phyloP scores from a whole-genome alignment of 2,329 filamentous ascomycete species.

The Penicillium thymicola region DNA sequence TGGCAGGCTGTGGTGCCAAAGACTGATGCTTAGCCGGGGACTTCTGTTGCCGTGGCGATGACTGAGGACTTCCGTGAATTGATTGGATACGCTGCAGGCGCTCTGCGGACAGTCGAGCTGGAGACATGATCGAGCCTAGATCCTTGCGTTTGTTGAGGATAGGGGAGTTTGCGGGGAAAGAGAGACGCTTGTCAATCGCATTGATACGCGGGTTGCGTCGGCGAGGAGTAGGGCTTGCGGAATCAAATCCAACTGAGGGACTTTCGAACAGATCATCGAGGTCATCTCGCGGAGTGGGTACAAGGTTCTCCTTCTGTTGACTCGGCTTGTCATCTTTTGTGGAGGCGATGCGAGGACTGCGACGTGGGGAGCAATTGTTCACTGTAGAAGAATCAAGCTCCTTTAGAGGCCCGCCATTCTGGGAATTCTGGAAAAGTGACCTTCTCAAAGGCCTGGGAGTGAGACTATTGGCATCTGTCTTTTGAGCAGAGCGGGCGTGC shows the following conservation, averaged over 20 bases:
- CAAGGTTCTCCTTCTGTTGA: slow-evolving; percentile 56
- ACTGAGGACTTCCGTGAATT: slow-evolving; percentile 18
- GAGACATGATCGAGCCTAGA: slow-evolving; percentile 18
- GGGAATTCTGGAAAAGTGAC: slow-evolving; percentile 42
- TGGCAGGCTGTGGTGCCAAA: slow-evolving; percentile 16
- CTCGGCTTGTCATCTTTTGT: slow-evolving; percentile 38
- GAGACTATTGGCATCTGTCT: slow-evolving; percentile 49
- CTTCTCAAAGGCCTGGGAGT: slow-evolving; percentile 55
- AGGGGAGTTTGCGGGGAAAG: slow-evolving; percentile 38
- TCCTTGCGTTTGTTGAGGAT: slow-evolving; percentile 27
- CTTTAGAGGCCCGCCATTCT: slow-evolving; percentile 37
- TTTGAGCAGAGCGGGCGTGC: slow-evolving; percentile 40
- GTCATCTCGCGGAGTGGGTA: slow-evolving; percentile 48
- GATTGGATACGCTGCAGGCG: slow-evolving; percentile 35
- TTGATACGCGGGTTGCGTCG: slow-evolving; percentile 54
- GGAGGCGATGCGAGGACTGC: slow-evolving; percentile 38
- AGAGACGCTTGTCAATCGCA: slow-evolving; percentile 35
- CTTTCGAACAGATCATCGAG: slow-evolving; percentile 67
- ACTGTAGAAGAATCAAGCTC: slow-evolving; percentile 34
- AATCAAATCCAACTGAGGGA: slow-evolving; percentile 49
- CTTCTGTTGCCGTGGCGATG: slow-evolving; percentile 22
- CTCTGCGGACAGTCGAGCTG: slow-evolving; percentile 34
- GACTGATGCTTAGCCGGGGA: slow-evolving; percentile 23
- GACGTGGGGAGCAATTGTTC: slow-evolving; percentile 48
- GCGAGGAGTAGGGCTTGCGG: slow-evolving; percentile 51